phyloP scores from a whole-genome alignment of 176 grass and related monocot species.

The Miscanthus lutarioriparius region DNA sequence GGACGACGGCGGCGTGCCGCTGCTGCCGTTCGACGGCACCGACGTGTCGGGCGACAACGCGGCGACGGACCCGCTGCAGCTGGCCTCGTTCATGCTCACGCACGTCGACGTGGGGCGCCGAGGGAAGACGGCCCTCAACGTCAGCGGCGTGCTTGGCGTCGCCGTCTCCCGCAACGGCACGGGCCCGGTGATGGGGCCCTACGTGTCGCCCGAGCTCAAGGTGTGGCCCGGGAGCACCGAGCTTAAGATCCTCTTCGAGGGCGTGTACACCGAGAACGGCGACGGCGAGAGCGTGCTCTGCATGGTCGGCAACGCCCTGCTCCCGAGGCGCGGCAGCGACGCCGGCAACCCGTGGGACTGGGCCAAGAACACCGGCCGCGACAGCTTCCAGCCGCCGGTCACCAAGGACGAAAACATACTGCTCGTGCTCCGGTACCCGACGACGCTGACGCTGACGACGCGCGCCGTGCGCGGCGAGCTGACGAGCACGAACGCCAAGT shows the following conservation, averaged over 20 bases:
- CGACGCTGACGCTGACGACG: constrained; percentile 54
- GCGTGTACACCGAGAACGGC: constrained; percentile 67
- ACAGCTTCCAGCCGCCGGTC: constrained; percentile 51
- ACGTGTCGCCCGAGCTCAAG: constrained; percentile 63
- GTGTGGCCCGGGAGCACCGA: constrained; percentile 69
- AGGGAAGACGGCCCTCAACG: constrained; percentile 58
- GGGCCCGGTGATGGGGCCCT: constrained; percentile 48
- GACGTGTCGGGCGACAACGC: constrained; percentile 30
- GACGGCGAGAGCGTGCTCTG: constrained; percentile 62
- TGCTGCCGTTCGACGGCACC: constrained; percentile 69
- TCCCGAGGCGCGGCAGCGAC: constrained; percentile 46
- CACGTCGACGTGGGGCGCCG: constrained; percentile 54
- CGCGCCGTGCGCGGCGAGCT: constrained; percentile 63
- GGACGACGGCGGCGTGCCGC: constrained; percentile 37
- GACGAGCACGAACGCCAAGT: constrained; percentile 57
- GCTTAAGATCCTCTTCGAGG: constrained; percentile 74
- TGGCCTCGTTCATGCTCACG: constrained; percentile 59
- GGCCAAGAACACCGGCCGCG: constrained; percentile 45
- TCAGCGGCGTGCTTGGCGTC: constrained; percentile 69
- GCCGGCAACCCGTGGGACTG: constrained; percentile 54
- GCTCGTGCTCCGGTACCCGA: constrained; percentile 67
- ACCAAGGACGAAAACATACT: constrained; percentile 40
- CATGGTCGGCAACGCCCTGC: constrained; percentile 68
- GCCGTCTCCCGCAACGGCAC: constrained; percentile 63
- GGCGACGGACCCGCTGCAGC: constrained; percentile 28